Conservation (phyloP, 2,329 filamentous ascomycete genomes). For the Penicillium crustosum region DNA sequence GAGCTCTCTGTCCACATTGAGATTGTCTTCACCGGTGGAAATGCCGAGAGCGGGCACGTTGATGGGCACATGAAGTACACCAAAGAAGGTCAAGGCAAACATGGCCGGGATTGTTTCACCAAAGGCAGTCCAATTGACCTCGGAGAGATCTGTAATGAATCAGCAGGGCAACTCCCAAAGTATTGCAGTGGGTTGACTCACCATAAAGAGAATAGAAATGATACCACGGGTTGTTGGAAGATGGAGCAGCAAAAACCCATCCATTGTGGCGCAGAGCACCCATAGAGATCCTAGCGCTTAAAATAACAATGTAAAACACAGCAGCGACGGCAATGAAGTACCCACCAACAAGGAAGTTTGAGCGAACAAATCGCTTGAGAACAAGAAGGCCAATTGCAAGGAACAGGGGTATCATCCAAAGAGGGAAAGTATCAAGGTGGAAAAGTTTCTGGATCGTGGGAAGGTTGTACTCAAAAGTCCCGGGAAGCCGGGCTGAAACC, state of each 20-base stretch:
- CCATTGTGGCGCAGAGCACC: conserved; percentile 67
- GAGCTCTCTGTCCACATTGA: conserved; percentile 86
- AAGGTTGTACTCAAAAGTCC: conserved; percentile 77
- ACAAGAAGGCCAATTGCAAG: conserved; percentile 75
- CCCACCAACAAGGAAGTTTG: conserved; percentile 79
- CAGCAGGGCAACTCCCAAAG: background rate
- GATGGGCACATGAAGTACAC: conserved; percentile 93
- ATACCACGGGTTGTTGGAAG: conserved; percentile 87
- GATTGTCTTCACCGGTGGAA: conserved; percentile 86
- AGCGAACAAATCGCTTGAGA: conserved; percentile 72
- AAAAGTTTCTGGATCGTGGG: conserved; percentile 74
- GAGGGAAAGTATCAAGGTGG: conserved; percentile 68
- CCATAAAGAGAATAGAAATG: conserved; percentile 96
- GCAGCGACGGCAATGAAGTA: conserved; percentile 80
- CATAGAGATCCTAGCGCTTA: conserved; percentile 62
- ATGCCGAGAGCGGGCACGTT: conserved; percentile 93
- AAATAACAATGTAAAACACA: conserved; percentile 52
- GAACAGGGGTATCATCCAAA: conserved; percentile 79
- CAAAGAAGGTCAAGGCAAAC: conserved; percentile 96
- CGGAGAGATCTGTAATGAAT: conserved; percentile 64
- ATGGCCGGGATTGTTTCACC: conserved; percentile 86
- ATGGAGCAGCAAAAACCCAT: conserved; percentile 90
- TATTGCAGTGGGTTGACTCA: conserved; percentile 46
- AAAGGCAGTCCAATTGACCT: conserved; percentile 81
- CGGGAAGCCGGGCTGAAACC: conserved; percentile 84